Percentiles rank a stretch among this genome's conserved stretches.
Evolutionary conservation across 225 moss, liverwort and hornwort species (phyloP).

Genomic region (Bryoerythrophyllum caledonicum): DNA sequence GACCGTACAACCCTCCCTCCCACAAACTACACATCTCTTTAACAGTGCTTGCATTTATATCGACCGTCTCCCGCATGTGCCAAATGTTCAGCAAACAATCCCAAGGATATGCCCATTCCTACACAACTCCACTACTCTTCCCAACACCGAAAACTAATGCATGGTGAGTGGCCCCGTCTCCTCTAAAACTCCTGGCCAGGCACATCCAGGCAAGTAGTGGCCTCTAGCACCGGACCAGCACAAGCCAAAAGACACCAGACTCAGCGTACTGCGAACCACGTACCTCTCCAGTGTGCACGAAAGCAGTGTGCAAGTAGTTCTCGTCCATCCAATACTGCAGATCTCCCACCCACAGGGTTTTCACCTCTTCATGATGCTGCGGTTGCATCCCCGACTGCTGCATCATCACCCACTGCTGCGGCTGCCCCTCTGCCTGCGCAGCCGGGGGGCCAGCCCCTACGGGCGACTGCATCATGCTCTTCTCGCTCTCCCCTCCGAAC

Average conservation of each 20-base stretch:
- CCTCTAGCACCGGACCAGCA: background rate
- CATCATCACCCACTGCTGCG: conserved; percentile 86
- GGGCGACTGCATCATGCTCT: conserved; percentile 98
- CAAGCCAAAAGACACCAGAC: background rate
- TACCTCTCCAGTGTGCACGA: conserved; percentile 93
- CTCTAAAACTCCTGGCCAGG: background rate
- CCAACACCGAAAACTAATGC: background rate
- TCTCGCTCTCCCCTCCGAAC: conserved; percentile 42
- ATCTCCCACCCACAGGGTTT: conserved; percentile 97
- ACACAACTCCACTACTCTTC: background rate
- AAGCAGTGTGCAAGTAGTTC: conserved; percentile 87
- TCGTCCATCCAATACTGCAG: conserved; percentile 99
- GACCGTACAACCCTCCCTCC: background rate
- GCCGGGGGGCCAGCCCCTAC: conserved; percentile 82
- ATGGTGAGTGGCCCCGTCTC: background rate
- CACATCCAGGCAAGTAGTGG: background rate
- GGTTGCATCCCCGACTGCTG: conserved; percentile 73
- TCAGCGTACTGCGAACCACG: background rate
- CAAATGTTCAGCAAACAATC: background rate
- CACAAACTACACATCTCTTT: background rate
- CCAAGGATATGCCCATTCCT: background rate
- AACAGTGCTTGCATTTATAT: background rate
- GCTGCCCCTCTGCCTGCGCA: conserved; percentile 83
- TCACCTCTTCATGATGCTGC: conserved; percentile 97
- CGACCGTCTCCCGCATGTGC: background rate